Evolutionary conservation across 176 grass and related monocot species (phyloP), one percentile per base, ranked within the genome.

Genomic region (Ananas comosus): DNA sequence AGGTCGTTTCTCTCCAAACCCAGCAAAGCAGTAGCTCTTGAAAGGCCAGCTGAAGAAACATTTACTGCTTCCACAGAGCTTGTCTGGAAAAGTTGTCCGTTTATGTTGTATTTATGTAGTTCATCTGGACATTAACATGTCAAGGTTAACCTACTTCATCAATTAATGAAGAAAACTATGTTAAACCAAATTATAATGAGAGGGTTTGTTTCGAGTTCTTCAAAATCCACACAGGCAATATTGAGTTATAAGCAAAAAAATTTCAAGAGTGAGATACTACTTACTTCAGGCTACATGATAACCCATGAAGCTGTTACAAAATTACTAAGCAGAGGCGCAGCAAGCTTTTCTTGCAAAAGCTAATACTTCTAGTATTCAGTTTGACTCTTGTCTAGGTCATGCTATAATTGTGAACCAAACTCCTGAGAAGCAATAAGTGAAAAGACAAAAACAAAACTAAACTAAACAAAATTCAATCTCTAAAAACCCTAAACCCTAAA

Each of bases 1-100:
- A 89, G 50, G 47, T 83, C 76, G 71, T 82, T 76, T 69, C 79
- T 81, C 63, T 92, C 83, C 81, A 92, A 79, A 19, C 92, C 86
- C 83, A 92, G 74, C 73, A 96, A 87, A 69, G 79, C 81, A 76
- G 89, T 81, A 80, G 88, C 92, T 68, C 76, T 83, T 76, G 81
- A 78, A 51, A 96, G 78, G 63, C 83, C 86, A 69, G 71, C 42
- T 70, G 83, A 87, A 92, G 85, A 81, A 70, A 96, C 12, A 70
- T 87, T 92, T 71, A 88, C 81, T 74, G 70, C 81, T 83, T 72
- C 85, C 72, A 72, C 24, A 64, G 2, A 76, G 69, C 23, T 79
- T 85, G 71, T 87, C 77, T 89, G 82, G 69, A 96, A 77, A 79
- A 79, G 82, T 67, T 80, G 56, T 72, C 73, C 83, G 12, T 63